These are phyloP conservation scores for Platismatia glauca DNA, from an alignment of 495 filamentous ascomycete species.

Conservation along the genomic window DNA sequence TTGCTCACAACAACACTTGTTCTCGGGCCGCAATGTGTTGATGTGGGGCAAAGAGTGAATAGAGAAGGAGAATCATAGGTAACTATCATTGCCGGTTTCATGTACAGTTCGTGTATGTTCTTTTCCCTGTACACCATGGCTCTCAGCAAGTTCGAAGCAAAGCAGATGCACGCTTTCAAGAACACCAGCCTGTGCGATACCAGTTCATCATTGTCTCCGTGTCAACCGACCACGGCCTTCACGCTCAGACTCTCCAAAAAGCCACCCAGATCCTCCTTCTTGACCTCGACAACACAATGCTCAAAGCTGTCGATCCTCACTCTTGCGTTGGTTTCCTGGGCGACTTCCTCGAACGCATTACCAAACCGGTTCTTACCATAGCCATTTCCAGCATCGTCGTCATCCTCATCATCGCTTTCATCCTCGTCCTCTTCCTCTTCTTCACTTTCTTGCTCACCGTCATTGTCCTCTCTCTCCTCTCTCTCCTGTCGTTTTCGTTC, in stretches of 20 bases:
- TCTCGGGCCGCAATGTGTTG: neutral
- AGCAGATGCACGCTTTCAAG: constrained; percentile 11
- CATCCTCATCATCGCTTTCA: constrained; percentile 47
- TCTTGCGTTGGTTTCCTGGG: constrained; percentile 78
- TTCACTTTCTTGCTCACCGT: constrained; percentile 48
- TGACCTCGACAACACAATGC: constrained; percentile 91
- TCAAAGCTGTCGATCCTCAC: constrained; percentile 96
- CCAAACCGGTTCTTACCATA: constrained; percentile 81
- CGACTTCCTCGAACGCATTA: constrained; percentile 91
- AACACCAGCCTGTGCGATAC: neutral
- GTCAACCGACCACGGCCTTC: constrained; percentile 78
- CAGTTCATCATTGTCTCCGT: neutral
- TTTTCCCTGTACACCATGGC: constrained; percentile 1
- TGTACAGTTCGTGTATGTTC: neutral
- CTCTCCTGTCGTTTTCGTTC: constrained; percentile 48
- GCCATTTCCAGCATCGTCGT: constrained; percentile 55
- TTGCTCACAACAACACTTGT: neutral
- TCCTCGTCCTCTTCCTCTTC: constrained; percentile 44
- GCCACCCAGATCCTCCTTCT: constrained; percentile 84
- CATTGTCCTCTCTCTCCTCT: constrained; percentile 32
- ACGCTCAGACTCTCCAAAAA: constrained; percentile 89
- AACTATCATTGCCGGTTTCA: neutral
- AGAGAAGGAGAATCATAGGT: neutral
- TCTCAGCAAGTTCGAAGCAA: neutral
- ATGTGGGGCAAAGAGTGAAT: neutral